phyloP scores from a whole-genome alignment of 2,329 filamentous ascomycete genomes.

The Aspergillus ruber region DNA sequence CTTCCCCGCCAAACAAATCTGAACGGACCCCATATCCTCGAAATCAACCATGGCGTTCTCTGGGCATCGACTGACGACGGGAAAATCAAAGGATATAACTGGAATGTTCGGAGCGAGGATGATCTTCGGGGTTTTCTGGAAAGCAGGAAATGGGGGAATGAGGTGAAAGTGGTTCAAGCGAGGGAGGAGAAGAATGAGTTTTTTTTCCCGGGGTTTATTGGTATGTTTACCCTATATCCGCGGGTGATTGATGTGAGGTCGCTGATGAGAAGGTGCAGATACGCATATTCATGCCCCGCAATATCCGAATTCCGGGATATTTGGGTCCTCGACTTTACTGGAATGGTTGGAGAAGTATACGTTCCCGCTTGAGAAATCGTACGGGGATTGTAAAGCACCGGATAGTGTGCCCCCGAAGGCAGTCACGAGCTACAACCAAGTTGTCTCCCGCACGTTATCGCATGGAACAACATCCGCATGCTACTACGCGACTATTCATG shows the following conservation, averaged over 20 bases:
- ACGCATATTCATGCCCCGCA: constrained; percentile 94
- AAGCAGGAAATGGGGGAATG: constrained; percentile 26
- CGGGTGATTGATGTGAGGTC: background rate
- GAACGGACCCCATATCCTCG: constrained; percentile 43
- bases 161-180: constrained; percentile 26
- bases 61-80: constrained; percentile 30
- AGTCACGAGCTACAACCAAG: constrained; percentile 62
- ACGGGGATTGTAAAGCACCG: constrained; percentile 38
- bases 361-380: constrained; percentile 80
- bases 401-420: constrained; percentile 20
- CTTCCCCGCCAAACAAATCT: constrained; percentile 35
- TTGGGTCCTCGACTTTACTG: constrained; percentile 85
- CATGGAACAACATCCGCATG: constrained; percentile 89
- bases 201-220: constrained; percentile 45
- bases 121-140: constrained; percentile 21
- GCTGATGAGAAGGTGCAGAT: constrained; percentile 48
- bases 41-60: constrained; percentile 44
- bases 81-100: constrained; percentile 29
- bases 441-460: constrained; percentile 71
- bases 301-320: constrained; percentile 89
- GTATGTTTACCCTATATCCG: constrained; percentile 18
- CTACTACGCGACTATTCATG: constrained; percentile 91
- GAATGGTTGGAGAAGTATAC: constrained; percentile 94
- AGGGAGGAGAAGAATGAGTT: constrained; percentile 39
- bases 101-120: constrained; percentile 21